Base-by-base conservation (phyloP, 768 basidiomycete species). In the Lepiota venenata region DNA sequence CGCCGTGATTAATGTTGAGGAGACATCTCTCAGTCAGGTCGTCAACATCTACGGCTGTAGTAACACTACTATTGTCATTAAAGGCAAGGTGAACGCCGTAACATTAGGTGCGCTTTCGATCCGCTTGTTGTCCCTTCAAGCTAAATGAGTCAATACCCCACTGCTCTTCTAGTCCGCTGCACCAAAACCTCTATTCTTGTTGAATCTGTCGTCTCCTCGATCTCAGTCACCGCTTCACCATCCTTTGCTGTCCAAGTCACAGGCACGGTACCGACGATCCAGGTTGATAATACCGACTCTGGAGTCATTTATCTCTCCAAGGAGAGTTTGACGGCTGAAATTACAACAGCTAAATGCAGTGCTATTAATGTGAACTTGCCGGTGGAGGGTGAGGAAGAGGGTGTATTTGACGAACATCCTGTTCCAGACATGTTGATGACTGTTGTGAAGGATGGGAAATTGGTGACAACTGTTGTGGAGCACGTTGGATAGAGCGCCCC, bases 351-450 rank as follows among this genome's bases (percentile, higher is more conserved):
- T 47, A 98, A 98, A 71, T 95, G 92, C 69, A 93, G 90, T 63
- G 78, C 85, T 29, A 89, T 99, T 70, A 99, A 98, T 71, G 77
- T 99, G 59, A 91, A 83, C 60, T 65, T 98, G 18, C 94, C 93
- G 0, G 84, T 88, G 1, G 84, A 85, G 60, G 91, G 84, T 15
- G 93, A 93, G 59, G 93, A 97, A 66, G 93, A 96, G 9, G 96
- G 94, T 5, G 77, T 95, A 42, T 98, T 94, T 62, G 81, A 82
- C 57, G 97, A 99, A 69, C 84, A 85, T 58, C 79, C 96, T 0
- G 74, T 99, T 16, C 96, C 97, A 0, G 97, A 99, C 73, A 98
- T 97, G 91, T 77, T 99, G 69, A 92, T 83, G 78, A 91, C 91
- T 16, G 79, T 84, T 35, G 75, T 99, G 22, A 73, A 82, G 64